Evolutionary conservation across 306 rosid species (phyloP), one percentile per base, ranked within the genome.

Genomic region (Begonia peltatifolia): DNA sequence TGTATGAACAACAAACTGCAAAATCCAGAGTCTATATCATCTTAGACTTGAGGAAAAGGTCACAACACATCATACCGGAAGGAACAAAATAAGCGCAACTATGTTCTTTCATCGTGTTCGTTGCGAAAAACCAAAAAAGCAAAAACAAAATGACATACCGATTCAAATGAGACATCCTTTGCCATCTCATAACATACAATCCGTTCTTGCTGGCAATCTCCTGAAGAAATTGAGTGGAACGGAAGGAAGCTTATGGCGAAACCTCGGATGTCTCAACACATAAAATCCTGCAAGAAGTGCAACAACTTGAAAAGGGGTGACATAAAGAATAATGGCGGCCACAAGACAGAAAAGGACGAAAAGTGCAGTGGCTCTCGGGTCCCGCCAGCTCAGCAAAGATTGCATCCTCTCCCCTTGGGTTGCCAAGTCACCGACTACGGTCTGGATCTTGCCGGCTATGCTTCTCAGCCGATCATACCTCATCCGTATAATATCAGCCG

Each of bases 391-490:
- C 63, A 89, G 81, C 77, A 89, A 64, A 46, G 97, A 89, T 46
- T 89, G 97, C 66, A 89, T 74, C 73, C 97, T 78, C 73, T 89
- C 97, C 18, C 97, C 97, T 73, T 89, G 97, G 49, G 97, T 89
- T 12, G 97, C 95, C 77, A 89, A 62, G 68, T 89, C 97, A 0
- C 97, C 97, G 5, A 85, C 95, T 61, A 89, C 95, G 0, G 97
- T 89, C 73, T 89, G 97, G 60, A 89, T 89, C 70, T 80, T 79
- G 67, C 97, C 97, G 0, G 97, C 94, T 55, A 89, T 85, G 59
- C 97, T 89, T 60, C 95, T 74, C 64, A 89, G 74, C 5, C 97
- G 83, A 52, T 89, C 97, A 4, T 89, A 89, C 50, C 97, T 64
- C 97, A 89, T 82, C 70, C 97, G 74, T 58, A 89, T 87, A 0